Base-by-base conservation (phyloP, 2,329 filamentous ascomycete genomes). In the Colletotrichum eleusines region DNA sequence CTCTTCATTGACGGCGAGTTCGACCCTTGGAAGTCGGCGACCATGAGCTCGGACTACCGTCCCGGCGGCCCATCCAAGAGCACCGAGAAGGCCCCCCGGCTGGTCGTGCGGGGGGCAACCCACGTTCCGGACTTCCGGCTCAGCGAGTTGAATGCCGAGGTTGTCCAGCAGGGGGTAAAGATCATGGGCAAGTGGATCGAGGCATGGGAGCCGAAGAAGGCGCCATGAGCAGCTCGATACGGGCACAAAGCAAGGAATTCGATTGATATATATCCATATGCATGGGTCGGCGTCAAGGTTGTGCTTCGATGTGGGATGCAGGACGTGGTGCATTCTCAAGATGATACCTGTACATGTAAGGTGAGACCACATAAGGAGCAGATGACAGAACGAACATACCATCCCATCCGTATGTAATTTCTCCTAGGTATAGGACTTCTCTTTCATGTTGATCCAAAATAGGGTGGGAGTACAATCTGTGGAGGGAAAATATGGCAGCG, bases 101-200 rank as follows among this genome's bases (percentile, higher is more conserved):
- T 72, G 26, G 59, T 73, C 9, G 46, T 73, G 7, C 55, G 63
- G n/a, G 60, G 69, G 7, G 72, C 48, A 6, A 44, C 14, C 12
- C 69, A 66, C 26, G 48, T 64, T 12, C 60, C 69, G 26, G 71
- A 69, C 28, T 69, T 72, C 28, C 20, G 40, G 28, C 42, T 60
- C 23, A 44, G 28, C 14, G 48, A 51, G 16, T 53, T 38, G 14
- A 44, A 59, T 5, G 33, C 44, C 44, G 38, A 26, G 23, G 58
- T 61, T 5, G 65, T 71, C 40, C 23, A 55, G 31, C 54, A 61
- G 46, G 51, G 59, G 59, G 51, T 71, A 16, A 33, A 63, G 51
- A 58, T 72, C 38, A 71, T 71, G 40, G 69, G 64, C 23, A 67
- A 64, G 59, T 73, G 71, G 71, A 46, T 61, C n/a, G 54, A 61